Evolutionary conservation across 2,329 filamentous ascomycete species (phyloP).

Genomic region (Penicillium corylophilum): DNA sequence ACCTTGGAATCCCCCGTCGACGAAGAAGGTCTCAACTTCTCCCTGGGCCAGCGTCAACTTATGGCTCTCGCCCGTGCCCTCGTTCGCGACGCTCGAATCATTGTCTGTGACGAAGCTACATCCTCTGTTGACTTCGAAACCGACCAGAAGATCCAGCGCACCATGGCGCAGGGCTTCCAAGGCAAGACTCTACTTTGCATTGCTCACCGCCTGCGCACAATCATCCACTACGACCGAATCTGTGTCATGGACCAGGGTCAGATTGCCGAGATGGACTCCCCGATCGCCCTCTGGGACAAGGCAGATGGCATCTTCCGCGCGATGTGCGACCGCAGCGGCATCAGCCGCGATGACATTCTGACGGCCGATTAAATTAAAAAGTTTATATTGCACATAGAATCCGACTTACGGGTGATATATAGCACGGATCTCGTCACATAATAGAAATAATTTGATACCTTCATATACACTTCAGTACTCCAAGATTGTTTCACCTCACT

Average conservation of each 20-base stretch:
- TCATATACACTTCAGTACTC: background rate
- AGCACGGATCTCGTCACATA: constrained; percentile 2
- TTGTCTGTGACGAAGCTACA: constrained; percentile 95
- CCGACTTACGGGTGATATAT: background rate
- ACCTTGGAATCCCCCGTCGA: constrained; percentile 78
- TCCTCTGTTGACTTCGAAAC: constrained; percentile 93
- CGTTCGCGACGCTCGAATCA: constrained; percentile 83
- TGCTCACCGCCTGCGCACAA: constrained; percentile 86
- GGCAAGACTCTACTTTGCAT: constrained; percentile 90
- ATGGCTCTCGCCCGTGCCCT: constrained; percentile 92
- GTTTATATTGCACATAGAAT: constrained; percentile 3
- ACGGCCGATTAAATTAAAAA: constrained; percentile 5
- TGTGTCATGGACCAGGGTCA: constrained; percentile 90
- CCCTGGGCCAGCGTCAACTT: constrained; percentile 87
- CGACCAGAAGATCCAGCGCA: constrained; percentile 89
- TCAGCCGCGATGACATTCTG: constrained; percentile 50
- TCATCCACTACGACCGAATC: constrained; percentile 91
- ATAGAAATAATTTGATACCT: background rate
- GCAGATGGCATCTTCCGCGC: constrained; percentile 75
- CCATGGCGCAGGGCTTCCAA: constrained; percentile 79
- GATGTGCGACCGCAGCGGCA: constrained; percentile 88
- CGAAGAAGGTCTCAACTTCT: constrained; percentile 95
- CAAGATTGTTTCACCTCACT: background rate
- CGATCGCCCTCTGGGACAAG: constrained; percentile 68
- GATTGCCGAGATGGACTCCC: constrained; percentile 84